A percentile compares a stretch with the other conserved stretches of the same genome.
These are phyloP conservation scores for Candida arabinofermentans DNA, from an alignment of 805 yeast genomes.

Conservation along the genomic window DNA sequence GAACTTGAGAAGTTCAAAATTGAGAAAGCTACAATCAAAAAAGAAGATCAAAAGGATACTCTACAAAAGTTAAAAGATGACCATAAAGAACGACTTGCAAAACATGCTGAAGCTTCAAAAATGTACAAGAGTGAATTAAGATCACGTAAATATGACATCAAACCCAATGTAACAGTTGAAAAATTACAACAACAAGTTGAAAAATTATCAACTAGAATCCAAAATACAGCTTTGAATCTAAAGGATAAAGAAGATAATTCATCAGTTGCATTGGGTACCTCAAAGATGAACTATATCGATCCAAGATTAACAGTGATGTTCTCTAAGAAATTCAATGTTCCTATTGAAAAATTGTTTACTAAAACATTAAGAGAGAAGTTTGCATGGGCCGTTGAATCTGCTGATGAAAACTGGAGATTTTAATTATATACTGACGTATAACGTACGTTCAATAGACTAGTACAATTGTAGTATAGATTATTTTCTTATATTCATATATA, in stretches of 20 bases:
- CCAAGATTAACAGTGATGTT: constrained; percentile 89
- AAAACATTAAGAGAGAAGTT: constrained; percentile 90
- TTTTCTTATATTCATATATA: too few species aligned
- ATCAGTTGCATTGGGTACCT: constrained; percentile 87
- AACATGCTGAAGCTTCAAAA: constrained; percentile 47
- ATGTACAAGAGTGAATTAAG: constrained; percentile 55
- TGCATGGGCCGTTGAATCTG: constrained; percentile 92
- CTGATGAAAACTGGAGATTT: constrained; percentile 84
- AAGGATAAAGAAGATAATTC: constrained; percentile 94
- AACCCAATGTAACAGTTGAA: constrained; percentile 53
- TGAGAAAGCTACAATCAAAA: constrained; percentile 52
- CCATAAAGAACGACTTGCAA: constrained; percentile 49
- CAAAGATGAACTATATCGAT: constrained; percentile 92
- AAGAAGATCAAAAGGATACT: constrained; percentile 49
- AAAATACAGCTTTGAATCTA: constrained; percentile 65
- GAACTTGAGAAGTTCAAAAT: constrained; percentile 71
- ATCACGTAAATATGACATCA: constrained; percentile 54
- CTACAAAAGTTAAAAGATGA: constrained; percentile 50
- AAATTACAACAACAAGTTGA: constrained; percentile 70
- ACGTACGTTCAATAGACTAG: too few species aligned
- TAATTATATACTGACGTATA: constrained; percentile 33
- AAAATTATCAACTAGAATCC: constrained; percentile 65
- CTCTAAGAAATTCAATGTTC: constrained; percentile 80
- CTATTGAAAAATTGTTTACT: constrained; percentile 87
- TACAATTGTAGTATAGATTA: too few species aligned